Evolutionary conservation across 2,329 filamentous ascomycete genomes (phyloP).

Genomic region (Didymosphaeria variabile): DNA sequence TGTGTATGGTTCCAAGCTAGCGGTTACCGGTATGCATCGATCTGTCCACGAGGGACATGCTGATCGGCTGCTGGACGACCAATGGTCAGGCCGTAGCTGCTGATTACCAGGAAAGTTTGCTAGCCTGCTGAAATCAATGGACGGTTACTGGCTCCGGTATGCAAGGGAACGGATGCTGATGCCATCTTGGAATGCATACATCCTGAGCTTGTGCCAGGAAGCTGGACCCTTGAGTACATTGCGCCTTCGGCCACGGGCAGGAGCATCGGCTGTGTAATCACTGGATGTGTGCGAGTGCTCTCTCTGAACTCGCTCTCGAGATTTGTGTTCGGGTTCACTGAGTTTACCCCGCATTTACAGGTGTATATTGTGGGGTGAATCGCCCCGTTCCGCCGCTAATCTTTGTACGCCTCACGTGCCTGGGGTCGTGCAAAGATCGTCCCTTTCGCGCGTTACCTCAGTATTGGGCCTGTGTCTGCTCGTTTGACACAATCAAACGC

Average conservation of each 20-base stretch:
- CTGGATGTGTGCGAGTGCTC: not conserved
- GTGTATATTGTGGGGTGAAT: not conserved
- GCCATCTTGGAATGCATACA: no score
- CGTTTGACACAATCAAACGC: no score
- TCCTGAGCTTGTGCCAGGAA: not conserved
- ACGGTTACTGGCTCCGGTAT: no score
- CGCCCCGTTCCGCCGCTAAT: not conserved
- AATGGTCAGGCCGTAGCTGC: not conserved
- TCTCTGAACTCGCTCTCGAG: not conserved
- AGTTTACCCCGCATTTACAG: not conserved
- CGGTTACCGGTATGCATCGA: not conserved
- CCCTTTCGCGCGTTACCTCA: no score
- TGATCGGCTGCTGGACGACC: not conserved
- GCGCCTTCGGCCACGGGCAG: not conserved
- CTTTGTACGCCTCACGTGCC: not conserved
- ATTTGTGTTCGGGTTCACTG: not conserved
- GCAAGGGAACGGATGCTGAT: no score
- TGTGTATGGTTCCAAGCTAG: not conserved
- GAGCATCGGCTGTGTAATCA: not conserved
- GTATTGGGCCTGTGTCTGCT: no score
- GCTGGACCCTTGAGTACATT: not conserved
- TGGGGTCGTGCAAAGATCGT: not conserved
- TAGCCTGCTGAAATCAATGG: no score
- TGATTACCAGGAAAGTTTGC: not conserved
- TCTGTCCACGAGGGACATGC: not conserved